A percentile compares a stretch with the other conserved stretches of the same genome.
These are phyloP conservation scores for Helianthus annuus DNA, from an alignment of 129 eudicot species.

Conservation along the genomic window DNA sequence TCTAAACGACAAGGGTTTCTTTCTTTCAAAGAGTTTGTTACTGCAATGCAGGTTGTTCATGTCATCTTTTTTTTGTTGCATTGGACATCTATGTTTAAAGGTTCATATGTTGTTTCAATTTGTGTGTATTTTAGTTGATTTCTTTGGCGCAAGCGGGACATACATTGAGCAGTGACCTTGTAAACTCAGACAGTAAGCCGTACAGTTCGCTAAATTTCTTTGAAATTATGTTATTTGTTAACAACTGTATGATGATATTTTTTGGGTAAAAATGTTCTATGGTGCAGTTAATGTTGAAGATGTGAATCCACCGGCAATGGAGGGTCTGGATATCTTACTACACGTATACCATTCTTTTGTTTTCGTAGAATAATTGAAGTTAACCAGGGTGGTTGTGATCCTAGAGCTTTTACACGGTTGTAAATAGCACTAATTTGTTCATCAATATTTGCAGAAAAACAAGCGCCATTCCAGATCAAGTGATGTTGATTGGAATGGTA, in stretches of 20 bases:
- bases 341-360: conserved; percentile 35
- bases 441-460: conserved; percentile 53
- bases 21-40: conserved; percentile 72
- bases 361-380: background rate
- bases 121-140: conserved; percentile 46
- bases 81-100: conserved; percentile 11
- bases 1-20: conserved; percentile 87
- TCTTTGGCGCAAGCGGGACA: conserved; percentile 89
- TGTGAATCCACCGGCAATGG: conserved; percentile 76
- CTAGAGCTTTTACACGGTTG: conserved; percentile 1
- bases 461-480: conserved; percentile 40
- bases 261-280: conserved; percentile 1
- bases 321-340: conserved; percentile 67
- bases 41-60: conserved; percentile 82
- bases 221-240: background rate
- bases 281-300: conserved; percentile 62
- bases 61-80: background rate
- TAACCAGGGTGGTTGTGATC: background rate
- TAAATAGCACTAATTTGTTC: conserved; percentile 2
- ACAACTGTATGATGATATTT: conserved; percentile 2
- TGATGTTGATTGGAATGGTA: conserved; percentile 67
- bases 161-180: conserved; percentile 49
- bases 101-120: conserved; percentile 18
- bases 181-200: conserved; percentile 53
- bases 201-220: background rate